Conservation (phyloP, 177 flowering plant species). For the Vitis hybrid region DNA sequence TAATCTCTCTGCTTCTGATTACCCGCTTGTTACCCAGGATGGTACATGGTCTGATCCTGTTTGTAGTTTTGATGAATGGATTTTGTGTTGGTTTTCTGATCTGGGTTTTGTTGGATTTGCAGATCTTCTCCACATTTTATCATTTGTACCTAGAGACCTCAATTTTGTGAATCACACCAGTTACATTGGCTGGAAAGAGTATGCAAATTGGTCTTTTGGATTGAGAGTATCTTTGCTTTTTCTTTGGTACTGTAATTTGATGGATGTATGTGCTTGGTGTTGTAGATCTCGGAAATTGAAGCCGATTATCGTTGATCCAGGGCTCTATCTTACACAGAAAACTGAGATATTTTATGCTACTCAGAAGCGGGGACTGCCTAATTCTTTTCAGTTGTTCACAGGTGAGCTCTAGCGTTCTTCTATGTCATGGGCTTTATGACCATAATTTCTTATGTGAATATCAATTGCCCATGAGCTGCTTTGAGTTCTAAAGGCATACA, state of each 20-base stretch:
- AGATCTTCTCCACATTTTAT: slow-evolving; percentile 94
- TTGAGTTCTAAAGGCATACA: not conserved
- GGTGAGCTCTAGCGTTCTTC: slow-evolving; percentile 40
- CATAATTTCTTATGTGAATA: not conserved
- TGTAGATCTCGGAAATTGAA: slow-evolving; percentile 63
- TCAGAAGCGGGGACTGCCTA: slow-evolving; percentile 79
- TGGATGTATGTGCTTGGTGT: slow-evolving; percentile 1
- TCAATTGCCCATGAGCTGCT: not conserved
- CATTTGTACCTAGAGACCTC: slow-evolving; percentile 77
- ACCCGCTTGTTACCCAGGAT: slow-evolving; percentile 93
- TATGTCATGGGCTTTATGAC: not conserved
- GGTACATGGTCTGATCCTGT: slow-evolving; percentile 36
- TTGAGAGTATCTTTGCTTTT: not conserved
- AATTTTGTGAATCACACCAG: slow-evolving; percentile 89
- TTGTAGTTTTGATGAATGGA: slow-evolving; percentile 3
- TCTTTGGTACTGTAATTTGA: not conserved
- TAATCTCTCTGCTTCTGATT: slow-evolving; percentile 63
- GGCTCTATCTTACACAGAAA: slow-evolving; percentile 66
- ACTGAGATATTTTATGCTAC: slow-evolving; percentile 68
- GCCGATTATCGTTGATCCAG: slow-evolving; percentile 84
- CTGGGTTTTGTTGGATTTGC: slow-evolving; percentile 23
- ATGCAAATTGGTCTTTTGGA: slow-evolving; percentile 20
- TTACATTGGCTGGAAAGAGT: slow-evolving; percentile 94
- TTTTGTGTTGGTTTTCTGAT: not conserved
- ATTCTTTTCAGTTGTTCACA: slow-evolving; percentile 70